phyloP scores from a whole-genome alignment of 768 basidiomycete species.

The Termitomyces sp. region DNA sequence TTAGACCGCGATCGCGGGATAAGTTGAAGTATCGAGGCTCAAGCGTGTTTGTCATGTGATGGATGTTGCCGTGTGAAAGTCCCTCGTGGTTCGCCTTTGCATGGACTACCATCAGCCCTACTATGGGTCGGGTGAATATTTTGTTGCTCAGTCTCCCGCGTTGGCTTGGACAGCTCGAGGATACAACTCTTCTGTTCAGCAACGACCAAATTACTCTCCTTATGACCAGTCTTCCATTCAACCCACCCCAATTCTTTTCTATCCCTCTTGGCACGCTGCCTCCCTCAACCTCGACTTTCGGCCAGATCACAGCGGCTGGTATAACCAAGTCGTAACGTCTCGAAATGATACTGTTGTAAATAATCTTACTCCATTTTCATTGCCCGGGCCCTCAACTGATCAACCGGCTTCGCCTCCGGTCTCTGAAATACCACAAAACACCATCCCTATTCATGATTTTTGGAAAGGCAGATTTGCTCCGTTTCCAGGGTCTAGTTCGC shows the following conservation, averaged over 20 bases:
- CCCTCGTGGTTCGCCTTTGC: neutral
- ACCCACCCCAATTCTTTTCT: neutral
- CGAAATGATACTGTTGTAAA: neutral
- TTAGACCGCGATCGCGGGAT: too few species aligned
- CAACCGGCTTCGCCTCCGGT: neutral
- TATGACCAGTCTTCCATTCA: neutral
- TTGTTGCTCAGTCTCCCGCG: neutral
- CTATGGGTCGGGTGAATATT: constrained; percentile 1
- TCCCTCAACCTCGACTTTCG: neutral
- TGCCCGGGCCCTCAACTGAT: neutral
- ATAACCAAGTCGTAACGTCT: neutral
- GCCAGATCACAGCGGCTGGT: constrained; percentile 13
- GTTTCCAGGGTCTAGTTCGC: constrained; percentile 33
- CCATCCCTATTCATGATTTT: constrained; percentile 24
- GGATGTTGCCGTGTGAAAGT: neutral
- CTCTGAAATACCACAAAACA: neutral
- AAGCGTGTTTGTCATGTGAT: neutral
- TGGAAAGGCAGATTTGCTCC: constrained; percentile 39
- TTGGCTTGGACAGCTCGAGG: neutral
- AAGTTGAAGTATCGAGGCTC: neutral
- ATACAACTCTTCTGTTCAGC: neutral
- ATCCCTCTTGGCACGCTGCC: neutral
- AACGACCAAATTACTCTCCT: neutral
- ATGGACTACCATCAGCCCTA: constrained; percentile 12
- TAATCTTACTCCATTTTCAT: neutral